These are phyloP conservation scores for Sporisorium reilianum DNA, from an alignment of 1,284 basidiomycete species.

Conservation along the genomic window DNA sequence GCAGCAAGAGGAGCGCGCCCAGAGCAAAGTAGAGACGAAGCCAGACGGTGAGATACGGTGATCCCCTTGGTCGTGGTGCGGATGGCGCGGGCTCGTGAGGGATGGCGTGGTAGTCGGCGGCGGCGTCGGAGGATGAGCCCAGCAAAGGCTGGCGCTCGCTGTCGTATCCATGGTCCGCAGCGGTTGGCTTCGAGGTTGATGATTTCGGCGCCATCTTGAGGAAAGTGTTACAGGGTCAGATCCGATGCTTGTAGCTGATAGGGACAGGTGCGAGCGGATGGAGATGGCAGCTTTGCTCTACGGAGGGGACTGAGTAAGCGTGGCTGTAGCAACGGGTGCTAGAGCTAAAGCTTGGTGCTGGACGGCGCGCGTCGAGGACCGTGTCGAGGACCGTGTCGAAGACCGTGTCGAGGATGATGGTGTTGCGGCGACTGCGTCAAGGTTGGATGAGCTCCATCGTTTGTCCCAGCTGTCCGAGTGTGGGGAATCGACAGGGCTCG, in stretches of 20 bases:
- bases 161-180: constrained; percentile 15
- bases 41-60: constrained; percentile 42
- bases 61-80: constrained; percentile 15
- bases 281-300: not conserved
- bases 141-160: constrained; percentile 44
- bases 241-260: constrained; percentile 8
- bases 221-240: not conserved
- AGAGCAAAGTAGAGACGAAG: constrained; percentile 43
- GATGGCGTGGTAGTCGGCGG: constrained; percentile 29
- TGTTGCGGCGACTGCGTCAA: too few relatives aligned
- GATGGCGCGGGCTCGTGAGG: constrained; percentile 10
- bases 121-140: constrained; percentile 1
- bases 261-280: not conserved
- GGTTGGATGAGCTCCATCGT: not conserved
- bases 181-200: constrained; percentile 5
- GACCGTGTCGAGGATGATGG: constrained; percentile 10
- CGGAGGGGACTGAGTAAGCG: not conserved
- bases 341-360: not conserved
- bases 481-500: constrained; percentile 7
- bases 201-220: constrained; percentile 29
- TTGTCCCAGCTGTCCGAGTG: not conserved
- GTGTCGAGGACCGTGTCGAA: not conserved
- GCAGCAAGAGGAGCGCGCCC: constrained; percentile 43
- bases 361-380: not conserved
- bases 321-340: not conserved